Evolutionary conservation across 2,329 filamentous ascomycete genomes (phyloP).

Genomic region (Neonectria hederae): DNA sequence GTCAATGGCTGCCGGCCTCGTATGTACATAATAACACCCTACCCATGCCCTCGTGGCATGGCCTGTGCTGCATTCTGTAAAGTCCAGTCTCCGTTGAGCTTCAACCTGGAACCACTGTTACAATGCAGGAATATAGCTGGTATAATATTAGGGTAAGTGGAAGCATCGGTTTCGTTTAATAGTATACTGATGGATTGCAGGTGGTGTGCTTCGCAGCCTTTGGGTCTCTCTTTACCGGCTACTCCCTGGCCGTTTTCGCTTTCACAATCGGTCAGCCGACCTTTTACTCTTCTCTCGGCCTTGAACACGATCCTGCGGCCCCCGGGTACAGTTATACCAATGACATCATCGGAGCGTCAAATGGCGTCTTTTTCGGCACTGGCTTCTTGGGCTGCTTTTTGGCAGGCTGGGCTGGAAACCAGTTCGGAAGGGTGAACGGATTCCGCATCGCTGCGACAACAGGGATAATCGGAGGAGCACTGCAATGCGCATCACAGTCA

Average conservation of each 20-base stretch:
- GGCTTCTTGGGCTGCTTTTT: constrained; percentile 14
- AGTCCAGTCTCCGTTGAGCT: background rate
- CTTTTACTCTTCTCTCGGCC: constrained; percentile 12
- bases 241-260: constrained; percentile 11
- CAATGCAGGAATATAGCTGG: constrained; percentile 8
- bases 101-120: background rate
- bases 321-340: constrained; percentile 8
- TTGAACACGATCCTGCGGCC: background rate
- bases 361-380: constrained; percentile 11
- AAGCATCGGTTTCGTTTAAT: background rate
- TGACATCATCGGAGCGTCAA: constrained; percentile 8
- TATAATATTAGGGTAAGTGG: background rate
- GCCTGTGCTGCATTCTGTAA: background rate
- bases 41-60: background rate
- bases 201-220: constrained; percentile 14
- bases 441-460: constrained; percentile 10
- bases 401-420: constrained; percentile 14
- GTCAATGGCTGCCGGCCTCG: background rate
- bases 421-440: constrained; percentile 11
- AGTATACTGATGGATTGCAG: background rate
- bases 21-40: background rate
- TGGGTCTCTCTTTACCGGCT: constrained; percentile 9
- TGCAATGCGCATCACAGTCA: constrained; percentile 10
- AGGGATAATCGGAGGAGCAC: constrained; percentile 7
- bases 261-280: constrained; percentile 11